These are phyloP conservation scores for Penicillium robsamsonii DNA, from an alignment of 495 filamentous ascomycete genomes.

Conservation along the genomic window DNA sequence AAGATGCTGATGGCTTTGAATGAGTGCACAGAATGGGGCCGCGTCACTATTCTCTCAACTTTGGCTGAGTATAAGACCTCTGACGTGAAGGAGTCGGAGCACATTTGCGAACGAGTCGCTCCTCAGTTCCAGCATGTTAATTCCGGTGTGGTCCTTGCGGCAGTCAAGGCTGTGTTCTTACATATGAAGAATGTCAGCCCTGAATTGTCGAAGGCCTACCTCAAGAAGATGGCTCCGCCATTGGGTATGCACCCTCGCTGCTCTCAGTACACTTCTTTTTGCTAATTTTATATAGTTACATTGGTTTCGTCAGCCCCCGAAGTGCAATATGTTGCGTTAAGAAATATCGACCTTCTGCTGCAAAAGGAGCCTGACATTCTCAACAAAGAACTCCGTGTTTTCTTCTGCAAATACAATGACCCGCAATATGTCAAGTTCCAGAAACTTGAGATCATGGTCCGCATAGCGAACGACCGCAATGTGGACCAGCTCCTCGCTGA, in stretches of 20 bases:
- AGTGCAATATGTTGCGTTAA: constrained; percentile 93
- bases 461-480: constrained; percentile 97
- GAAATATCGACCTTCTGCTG: constrained; percentile 92
- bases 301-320: constrained; percentile 93
- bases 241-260: constrained; percentile 56
- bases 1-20: constrained; percentile 96
- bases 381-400: constrained; percentile 94
- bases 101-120: constrained; percentile 94
- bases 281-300: constrained; percentile 61
- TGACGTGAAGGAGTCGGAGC: constrained; percentile 94
- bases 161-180: constrained; percentile 95
- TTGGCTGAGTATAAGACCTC: constrained; percentile 81
- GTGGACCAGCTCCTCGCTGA: constrained; percentile 93
- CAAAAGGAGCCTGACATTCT: constrained; percentile 96
- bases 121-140: constrained; percentile 99
- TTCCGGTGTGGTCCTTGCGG: constrained; percentile 90
- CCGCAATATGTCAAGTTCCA: constrained; percentile 96
- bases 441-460: constrained; percentile 98
- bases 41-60: constrained; percentile 88
- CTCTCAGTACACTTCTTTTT: constrained; percentile 20
- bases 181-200: constrained; percentile 85
- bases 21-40: constrained; percentile 99
- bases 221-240: constrained; percentile 98
- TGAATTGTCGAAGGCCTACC: constrained; percentile 75
- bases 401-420: constrained; percentile 99